Evolutionary conservation across 2,329 filamentous ascomycete genomes (phyloP), one percentile per base, ranked within the genome.

Genomic region (Nannizziopsis barbatae): DNA sequence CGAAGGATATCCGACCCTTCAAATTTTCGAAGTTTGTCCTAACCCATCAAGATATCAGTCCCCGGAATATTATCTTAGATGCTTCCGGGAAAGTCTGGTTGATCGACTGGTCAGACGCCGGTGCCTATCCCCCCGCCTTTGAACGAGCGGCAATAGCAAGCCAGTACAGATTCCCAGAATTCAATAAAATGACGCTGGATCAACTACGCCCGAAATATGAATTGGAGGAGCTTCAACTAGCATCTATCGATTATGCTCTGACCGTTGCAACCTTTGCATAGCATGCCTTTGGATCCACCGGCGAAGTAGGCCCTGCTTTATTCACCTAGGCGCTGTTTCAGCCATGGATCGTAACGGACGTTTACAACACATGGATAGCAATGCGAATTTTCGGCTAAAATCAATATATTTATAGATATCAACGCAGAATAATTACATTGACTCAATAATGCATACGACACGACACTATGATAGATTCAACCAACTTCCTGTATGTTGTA

Each of bases 31-130:
- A 66, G 14, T 45, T 67, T 2, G 56, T 47, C n/a, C 53, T 68
- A 2, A 58, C 61, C 9, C 65, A 68, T 53, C 68, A 68, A 44
- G 57, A 66, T 40, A 56, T 68, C 53, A 52, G 56, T 9, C 60
- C 56, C 18, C 57, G 59, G 9, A 67, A 67, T 48, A 60, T 68
- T 4, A 59, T 68, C 17, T 57, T 68, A 20, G 60, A 64, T 12
- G 52, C 64, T 38, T 58, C 58, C 47, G 58, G 58, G 31, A 54
- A 65, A 17, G 62, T 68, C 32, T 65, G 64, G 22, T 53, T 67
- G 14, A 53, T 58, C 32, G 64, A 62, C 15, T 68, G 65, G 65
- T 58, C 64, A 50, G 56, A 65, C 47, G 58, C 64, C 38, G 65
- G 65, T 49, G 50, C 57, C 32, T 60, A 60, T 52, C 56, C 57